Conservation (phyloP, 305 asterid genomes). For the Fraxinus greggii region DNA sequence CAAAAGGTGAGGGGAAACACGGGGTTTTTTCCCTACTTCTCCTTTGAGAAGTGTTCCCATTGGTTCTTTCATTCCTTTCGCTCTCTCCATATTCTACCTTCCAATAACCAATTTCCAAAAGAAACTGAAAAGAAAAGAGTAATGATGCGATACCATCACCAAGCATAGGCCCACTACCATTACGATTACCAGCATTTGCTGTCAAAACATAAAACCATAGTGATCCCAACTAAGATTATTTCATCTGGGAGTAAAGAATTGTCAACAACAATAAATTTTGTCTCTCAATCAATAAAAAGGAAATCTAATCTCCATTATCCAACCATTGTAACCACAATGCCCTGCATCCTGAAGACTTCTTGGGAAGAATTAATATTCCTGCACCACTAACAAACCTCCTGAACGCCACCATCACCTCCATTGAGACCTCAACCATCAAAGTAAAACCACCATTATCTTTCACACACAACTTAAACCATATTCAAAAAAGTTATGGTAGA, state of each 20-base stretch:
- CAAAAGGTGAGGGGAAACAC: not conserved
- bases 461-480: not conserved
- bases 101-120: not conserved
- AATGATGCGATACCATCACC: not conserved
- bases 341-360: not conserved
- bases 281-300: not conserved
- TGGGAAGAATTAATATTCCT: not conserved
- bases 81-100: not conserved
- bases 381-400: not conserved
- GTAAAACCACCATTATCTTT: not conserved
- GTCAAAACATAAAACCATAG: not conserved
- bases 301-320: not conserved
- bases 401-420: not conserved
- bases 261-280: not conserved
- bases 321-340: not conserved
- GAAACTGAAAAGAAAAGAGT: not conserved
- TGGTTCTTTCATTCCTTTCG: not conserved
- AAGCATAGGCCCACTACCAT: not conserved
- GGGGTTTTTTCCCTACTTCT: not conserved
- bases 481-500: not conserved
- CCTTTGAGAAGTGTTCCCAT: not conserved
- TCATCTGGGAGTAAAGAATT: not conserved
- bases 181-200: not conserved
- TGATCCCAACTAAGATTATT: not conserved
- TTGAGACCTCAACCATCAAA: not conserved